These are phyloP conservation scores for Arctium minus DNA, from an alignment of 129 eudicot species.

Conservation along the genomic window DNA sequence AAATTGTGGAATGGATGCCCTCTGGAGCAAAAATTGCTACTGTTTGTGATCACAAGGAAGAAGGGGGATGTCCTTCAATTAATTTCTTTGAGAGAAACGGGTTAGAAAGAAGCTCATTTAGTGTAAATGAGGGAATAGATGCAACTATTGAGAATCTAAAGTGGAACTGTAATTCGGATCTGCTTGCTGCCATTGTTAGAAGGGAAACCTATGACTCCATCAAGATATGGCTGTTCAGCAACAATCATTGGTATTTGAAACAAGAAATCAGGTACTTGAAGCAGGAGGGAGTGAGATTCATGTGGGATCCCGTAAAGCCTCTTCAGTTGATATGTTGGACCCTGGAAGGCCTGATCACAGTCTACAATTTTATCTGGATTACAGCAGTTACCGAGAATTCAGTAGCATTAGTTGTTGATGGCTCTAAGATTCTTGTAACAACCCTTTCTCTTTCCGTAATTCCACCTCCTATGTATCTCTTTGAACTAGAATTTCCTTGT, in stretches of 20 bases:
- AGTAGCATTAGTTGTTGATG: constrained; percentile 84
- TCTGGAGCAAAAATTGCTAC: constrained; percentile 89
- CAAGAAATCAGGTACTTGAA: constrained; percentile 70
- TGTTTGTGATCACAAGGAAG: constrained; percentile 51
- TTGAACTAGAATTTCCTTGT: constrained; percentile 61
- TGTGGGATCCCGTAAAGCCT: constrained; percentile 88
- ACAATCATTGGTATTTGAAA: constrained; percentile 90
- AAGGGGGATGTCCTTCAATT: constrained; percentile 48
- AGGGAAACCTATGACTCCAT: constrained; percentile 56
- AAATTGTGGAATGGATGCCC: constrained; percentile 82
- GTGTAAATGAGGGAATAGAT: constrained; percentile 40
- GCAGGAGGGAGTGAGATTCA: constrained; percentile 53
- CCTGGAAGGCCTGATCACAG: constrained; percentile 46
- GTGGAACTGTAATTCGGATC: constrained; percentile 90
- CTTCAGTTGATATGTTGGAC: constrained; percentile 71
- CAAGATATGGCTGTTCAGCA: constrained; percentile 84
- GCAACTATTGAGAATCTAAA: constrained; percentile 52
- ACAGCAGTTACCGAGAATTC: constrained; percentile 77
- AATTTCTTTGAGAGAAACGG: constrained; percentile 82
- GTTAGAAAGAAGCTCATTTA: constrained; percentile 83
- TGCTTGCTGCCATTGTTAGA: constrained; percentile 73
- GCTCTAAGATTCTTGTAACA: constrained; percentile 67
- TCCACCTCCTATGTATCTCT: constrained; percentile 90
- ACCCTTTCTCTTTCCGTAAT: constrained; percentile 68
- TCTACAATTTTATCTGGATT: constrained; percentile 68